Evolutionary conservation across 352 stramenopile species (phyloP).

Genomic region (Phytopythium sindhum): DNA sequence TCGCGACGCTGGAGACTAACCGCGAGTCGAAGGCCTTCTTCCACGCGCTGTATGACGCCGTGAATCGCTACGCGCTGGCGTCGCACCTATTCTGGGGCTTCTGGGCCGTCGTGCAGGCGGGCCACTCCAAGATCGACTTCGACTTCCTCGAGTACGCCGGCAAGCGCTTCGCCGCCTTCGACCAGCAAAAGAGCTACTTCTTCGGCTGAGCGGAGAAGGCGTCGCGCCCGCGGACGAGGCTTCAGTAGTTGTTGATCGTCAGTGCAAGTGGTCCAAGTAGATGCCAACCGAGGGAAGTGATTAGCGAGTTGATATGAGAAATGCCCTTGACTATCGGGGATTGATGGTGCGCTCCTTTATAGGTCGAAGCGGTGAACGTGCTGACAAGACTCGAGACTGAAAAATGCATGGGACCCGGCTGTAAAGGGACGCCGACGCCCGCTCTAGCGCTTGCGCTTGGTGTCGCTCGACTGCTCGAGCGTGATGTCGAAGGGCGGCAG

Average conservation of each 20-base stretch:
- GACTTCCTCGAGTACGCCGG: conserved; percentile 85
- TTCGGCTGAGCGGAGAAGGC: conserved; percentile 25
- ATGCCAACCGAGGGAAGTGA: not conserved
- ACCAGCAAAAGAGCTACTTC: conserved; percentile 70
- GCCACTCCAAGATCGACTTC: conserved; percentile 89
- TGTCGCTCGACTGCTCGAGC: conserved; percentile 73
- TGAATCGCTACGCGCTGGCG: conserved; percentile 87
- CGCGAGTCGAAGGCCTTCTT: conserved; percentile 81
- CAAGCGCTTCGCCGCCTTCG: conserved; percentile 81
- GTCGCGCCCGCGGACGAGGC: not conserved
- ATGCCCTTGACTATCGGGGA: not conserved
- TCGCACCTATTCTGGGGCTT: conserved; percentile 93
- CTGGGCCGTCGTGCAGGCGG: conserved; percentile 92
- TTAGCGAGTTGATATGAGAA: conserved; percentile 1
- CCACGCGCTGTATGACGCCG: conserved; percentile 73
- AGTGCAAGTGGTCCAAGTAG: conserved; percentile 3
- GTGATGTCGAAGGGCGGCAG: conserved; percentile 84
- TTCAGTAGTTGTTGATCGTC: conserved; percentile 11
- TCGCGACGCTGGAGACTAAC: conserved; percentile 62
- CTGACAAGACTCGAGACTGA: conserved; percentile 8
- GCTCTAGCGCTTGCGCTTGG: conserved; percentile 81
- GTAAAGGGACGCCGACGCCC: not conserved
- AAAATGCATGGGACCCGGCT: not conserved
- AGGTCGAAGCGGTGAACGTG: not conserved
- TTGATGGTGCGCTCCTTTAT: no score